Conservation (phyloP, 306 rosid genomes). For the Acacia crassicarpa region DNA sequence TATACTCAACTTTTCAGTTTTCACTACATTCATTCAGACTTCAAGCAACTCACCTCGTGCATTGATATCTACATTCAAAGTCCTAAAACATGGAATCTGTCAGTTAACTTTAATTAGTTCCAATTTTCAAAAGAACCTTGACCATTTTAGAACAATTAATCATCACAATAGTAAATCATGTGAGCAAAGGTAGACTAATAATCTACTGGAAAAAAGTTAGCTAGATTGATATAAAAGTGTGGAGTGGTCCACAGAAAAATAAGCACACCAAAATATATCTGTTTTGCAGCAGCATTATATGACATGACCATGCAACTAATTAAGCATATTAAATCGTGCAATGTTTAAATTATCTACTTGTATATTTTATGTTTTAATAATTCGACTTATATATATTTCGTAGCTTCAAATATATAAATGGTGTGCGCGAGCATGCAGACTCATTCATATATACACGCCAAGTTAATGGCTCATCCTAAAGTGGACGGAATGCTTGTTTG, state of each 20-base stretch:
- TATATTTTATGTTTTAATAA: constrained; percentile 1
- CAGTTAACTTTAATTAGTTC: constrained; percentile 23
- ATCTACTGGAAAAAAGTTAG: neutral
- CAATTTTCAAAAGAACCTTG: constrained; percentile 28
- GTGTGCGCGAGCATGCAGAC: neutral
- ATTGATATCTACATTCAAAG: neutral
- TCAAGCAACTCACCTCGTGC: neutral
- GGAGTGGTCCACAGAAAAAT: constrained; percentile 26
- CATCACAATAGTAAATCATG: neutral
- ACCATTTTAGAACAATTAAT: neutral
- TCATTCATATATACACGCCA: constrained; percentile 1
- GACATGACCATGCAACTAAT: constrained; percentile 30
- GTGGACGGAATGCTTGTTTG: constrained; percentile 22
- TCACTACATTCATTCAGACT: neutral
- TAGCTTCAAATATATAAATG: neutral
- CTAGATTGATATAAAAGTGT: constrained; percentile 21
- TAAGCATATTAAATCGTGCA: neutral
- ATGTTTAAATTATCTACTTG: neutral
- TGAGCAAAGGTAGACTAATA: neutral
- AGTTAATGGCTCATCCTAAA: constrained; percentile 24
- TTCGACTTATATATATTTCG: neutral
- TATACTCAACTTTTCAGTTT: neutral
- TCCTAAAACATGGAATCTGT: neutral
- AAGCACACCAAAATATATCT: constrained; percentile 12
- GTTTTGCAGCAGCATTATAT: constrained; percentile 20